A percentile compares a stretch with the other conserved stretches of the same genome.
Conservation (phyloP, 495 filamentous ascomycete genomes). For the Penicillium salamii region DNA sequence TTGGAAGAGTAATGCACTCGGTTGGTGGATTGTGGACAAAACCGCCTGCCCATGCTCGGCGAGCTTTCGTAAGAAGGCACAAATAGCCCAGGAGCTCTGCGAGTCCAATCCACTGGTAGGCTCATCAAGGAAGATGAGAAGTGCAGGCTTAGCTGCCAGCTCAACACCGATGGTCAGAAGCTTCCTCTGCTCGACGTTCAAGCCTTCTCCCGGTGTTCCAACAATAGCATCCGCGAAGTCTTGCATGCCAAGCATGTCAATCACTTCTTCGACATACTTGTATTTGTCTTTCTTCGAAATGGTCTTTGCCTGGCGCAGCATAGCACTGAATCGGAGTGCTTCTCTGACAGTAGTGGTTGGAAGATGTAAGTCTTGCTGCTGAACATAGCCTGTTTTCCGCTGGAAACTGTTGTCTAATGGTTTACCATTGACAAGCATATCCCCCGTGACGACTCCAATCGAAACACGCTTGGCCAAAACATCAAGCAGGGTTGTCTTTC, state of each 20-base stretch:
- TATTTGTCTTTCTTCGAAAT: conserved; percentile 47
- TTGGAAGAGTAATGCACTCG: conserved; percentile 86
- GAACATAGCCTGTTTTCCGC: conserved; percentile 88
- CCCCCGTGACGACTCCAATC: conserved; percentile 52
- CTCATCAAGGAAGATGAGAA: conserved; percentile 94
- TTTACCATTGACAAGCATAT: conserved; percentile 53
- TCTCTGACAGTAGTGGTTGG: conserved; percentile 82
- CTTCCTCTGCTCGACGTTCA: conserved; percentile 93
- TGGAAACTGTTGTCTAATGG: conserved; percentile 74
- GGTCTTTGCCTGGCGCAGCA: conserved; percentile 72
- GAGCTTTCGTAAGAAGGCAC: conserved; percentile 77
- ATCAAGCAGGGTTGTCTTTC: conserved; percentile 67
- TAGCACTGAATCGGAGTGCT: conserved; percentile 78
- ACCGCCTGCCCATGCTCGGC: conserved; percentile 86
- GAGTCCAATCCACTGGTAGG: conserved; percentile 84
- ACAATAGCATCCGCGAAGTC: conserved; percentile 45
- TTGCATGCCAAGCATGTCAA: conserved; percentile 51
- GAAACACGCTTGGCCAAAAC: conserved; percentile 54
- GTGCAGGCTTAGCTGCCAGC: conserved; percentile 80
- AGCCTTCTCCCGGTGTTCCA: conserved; percentile 50
- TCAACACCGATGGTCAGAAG: conserved; percentile 89
- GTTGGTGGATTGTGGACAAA: conserved; percentile 93
- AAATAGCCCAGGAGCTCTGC: conserved; percentile 84
- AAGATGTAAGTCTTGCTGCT: conserved; percentile 90
- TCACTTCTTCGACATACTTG: conserved; percentile 50